These are phyloP conservation scores for Neurospora sp. DNA, from an alignment of 495 filamentous ascomycete genomes.

Conservation along the genomic window DNA sequence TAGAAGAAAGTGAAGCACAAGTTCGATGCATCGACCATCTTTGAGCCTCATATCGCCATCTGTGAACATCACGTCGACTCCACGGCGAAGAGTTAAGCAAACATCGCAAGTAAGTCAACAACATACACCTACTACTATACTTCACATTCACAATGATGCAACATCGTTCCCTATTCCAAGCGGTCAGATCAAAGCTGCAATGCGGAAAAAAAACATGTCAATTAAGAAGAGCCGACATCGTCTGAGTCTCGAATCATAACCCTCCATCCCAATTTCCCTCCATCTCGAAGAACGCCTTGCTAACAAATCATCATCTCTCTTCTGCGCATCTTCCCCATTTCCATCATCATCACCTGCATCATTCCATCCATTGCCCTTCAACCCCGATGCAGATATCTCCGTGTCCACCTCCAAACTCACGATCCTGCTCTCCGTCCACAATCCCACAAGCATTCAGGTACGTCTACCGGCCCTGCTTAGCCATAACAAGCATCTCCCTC, in stretches of 20 bases:
- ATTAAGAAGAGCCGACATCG: slow-evolving; percentile 32
- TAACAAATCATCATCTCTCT: background rate
- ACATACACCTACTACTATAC: background rate
- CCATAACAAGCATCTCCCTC: slow-evolving; percentile 33
- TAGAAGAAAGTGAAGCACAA: background rate
- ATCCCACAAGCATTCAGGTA: background rate
- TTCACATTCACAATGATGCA: slow-evolving; percentile 19
- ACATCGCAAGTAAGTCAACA: background rate
- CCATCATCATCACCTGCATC: background rate
- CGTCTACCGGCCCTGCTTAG: slow-evolving; percentile 8
- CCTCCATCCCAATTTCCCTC: background rate
- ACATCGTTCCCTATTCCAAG: slow-evolving; percentile 27
- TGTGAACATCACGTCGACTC: background rate
- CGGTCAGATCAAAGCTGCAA: background rate
- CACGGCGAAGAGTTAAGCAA: fast-evolving
- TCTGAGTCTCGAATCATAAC: slow-evolving; percentile 19
- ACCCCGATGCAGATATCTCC: background rate
- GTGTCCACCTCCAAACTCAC: no score
- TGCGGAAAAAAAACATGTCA: slow-evolving; percentile 17
- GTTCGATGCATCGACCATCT: background rate
- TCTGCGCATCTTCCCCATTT: background rate
- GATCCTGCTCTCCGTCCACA: no score
- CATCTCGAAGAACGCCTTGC: background rate
- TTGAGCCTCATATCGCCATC: background rate
- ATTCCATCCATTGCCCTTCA: background rate